Evolutionary conservation across 805 yeast species (phyloP), one percentile per base, ranked within the genome.

Genomic region (Metschnikowia lunata): DNA sequence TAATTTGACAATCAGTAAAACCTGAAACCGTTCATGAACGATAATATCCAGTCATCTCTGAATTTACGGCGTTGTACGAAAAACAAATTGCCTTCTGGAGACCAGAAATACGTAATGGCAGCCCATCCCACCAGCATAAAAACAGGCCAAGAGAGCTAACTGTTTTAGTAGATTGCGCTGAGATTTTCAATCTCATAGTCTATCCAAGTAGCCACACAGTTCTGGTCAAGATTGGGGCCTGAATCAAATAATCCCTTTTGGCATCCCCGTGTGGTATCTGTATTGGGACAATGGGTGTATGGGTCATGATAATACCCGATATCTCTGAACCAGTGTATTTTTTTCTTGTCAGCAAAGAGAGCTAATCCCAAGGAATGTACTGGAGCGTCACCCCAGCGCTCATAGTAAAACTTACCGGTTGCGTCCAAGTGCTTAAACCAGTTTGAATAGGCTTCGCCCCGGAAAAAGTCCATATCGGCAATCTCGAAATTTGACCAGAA

Each of bases 361-460:
- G 80, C 78, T 30, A 87, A 63, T 0, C 91, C 96, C 36, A 88
- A 57, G 3, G 89, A 79, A 60, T 87, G 93, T 1, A 88, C 93
- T 0, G 96, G 96, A 0, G 95, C 96, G 67, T 88, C 96, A 3
- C 96, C 96, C 96, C 96, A 88, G 45, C 96, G 66, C 61, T 89
- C 96, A 56, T 88, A 88, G 61, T 86, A 88, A 57, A 88, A 88
- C 4, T 91, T 91, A 14, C 95, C 93, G 1, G 81, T 63, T 4
- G 71, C 48, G 45, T 88, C 96, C 33, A 88, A 64, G 55, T 71
- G 66, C 29, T 82, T 66, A 56, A 83, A 78, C 79, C 85, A 88
- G 10, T 65, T 63, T 32, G 71, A 67, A 58, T 88, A 88, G 1
- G 88, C 79, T 42, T 84, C 82, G 23, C 75, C 66, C 41, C 96